Evolutionary conservation across 2,329 filamentous ascomycete species (phyloP).

Genomic region (Diaporthe aspalathi): DNA sequence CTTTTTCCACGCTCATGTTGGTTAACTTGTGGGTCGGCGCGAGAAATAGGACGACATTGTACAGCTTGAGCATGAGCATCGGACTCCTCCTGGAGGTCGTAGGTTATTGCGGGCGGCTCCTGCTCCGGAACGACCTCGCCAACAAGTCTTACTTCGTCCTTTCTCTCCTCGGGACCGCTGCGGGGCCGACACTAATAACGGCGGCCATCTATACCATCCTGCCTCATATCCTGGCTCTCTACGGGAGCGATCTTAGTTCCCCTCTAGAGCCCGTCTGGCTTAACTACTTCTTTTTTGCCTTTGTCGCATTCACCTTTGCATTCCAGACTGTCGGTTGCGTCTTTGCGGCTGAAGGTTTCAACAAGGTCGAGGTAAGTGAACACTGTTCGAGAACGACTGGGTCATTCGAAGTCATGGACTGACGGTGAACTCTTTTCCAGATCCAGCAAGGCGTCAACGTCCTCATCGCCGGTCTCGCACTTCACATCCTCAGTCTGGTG

Average conservation of each 20-base stretch:
- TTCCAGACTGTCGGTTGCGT: constrained; percentile 53
- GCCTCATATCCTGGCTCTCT: constrained; percentile 59
- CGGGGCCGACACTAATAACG: constrained; percentile 60
- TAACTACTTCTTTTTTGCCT: constrained; percentile 49
- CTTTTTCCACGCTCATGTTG: constrained; percentile 44
- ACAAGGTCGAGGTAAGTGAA: constrained; percentile 51
- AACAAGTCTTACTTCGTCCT: constrained; percentile 55
- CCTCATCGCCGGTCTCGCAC: constrained; percentile 56
- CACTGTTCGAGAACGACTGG: no score
- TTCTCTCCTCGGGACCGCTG: constrained; percentile 58
- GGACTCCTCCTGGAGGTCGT: constrained; percentile 58
- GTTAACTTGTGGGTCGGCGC: constrained; percentile 43
- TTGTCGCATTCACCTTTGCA: constrained; percentile 51
- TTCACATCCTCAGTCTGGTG: constrained; percentile 56
- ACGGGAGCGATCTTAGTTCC: constrained; percentile 56
- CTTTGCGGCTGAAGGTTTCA: constrained; percentile 52
- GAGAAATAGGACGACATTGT: constrained; percentile 50
- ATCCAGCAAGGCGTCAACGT: constrained; percentile 51
- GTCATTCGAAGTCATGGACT: constrained; percentile 24
- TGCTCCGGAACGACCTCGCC: constrained; percentile 51
- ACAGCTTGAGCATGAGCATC: constrained; percentile 53
- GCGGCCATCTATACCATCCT: constrained; percentile 57
- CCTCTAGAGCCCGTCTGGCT: constrained; percentile 50
- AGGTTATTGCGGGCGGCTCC: constrained; percentile 59
- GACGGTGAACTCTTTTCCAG: constrained; percentile 42